Evolutionary conservation across 305 asterid species (phyloP).

Genomic region (Solanum hybrid): DNA sequence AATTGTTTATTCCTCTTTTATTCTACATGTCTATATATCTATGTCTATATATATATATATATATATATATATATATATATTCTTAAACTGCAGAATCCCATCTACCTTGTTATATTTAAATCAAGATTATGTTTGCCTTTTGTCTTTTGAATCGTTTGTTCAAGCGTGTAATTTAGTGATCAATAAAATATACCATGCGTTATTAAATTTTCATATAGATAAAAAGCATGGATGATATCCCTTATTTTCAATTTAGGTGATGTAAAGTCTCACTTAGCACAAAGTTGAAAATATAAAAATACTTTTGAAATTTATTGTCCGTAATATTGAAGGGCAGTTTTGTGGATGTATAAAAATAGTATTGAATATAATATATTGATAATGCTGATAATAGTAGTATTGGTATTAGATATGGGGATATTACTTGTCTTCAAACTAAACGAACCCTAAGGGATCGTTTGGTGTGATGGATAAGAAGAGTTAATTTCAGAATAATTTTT

Average conservation of each 20-base stretch:
- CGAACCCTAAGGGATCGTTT: background rate
- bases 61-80: background rate
- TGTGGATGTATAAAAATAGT: background rate
- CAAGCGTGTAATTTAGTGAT: background rate
- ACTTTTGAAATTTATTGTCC: background rate
- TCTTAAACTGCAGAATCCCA: background rate
- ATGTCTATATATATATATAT: no score
- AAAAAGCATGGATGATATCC: background rate
- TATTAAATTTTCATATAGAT: background rate
- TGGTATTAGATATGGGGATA: background rate
- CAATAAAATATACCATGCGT: background rate
- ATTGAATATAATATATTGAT: no score
- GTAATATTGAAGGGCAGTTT: no score
- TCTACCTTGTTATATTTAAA: background rate
- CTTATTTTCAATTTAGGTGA: background rate
- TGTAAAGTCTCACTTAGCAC: background rate
- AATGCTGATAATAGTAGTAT: no score
- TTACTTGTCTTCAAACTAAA: background rate
- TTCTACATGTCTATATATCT: background rate
- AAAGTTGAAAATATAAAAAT: background rate
- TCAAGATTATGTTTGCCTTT: background rate
- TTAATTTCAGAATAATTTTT: no score
- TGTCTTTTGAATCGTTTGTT: no score
- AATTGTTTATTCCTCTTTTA: background rate
- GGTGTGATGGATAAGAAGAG: background rate